Evolutionary conservation across 2,329 filamentous ascomycete species (phyloP), one percentile per base, ranked within the genome.

Genomic region (Epichloe bromicola): DNA sequence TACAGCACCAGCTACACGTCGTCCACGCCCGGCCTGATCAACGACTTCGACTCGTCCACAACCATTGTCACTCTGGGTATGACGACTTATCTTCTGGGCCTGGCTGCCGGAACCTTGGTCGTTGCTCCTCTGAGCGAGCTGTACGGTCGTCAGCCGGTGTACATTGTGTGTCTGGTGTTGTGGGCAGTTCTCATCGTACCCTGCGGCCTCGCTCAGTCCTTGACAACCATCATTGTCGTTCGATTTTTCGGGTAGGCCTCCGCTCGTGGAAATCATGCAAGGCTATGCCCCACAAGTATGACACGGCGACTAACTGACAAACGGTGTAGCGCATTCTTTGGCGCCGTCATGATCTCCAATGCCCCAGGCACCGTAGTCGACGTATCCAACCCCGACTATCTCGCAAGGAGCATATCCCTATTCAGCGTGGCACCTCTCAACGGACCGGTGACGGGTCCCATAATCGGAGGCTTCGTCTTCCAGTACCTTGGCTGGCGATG

Each of bases 401-500:
- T 90, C 15, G 87, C 84, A 41, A 88, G 95, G 67, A 87, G 82
- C 4, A 74, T 95, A 36, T 95, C 88, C 82, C 80, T 76, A 54
- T 56, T 51, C 38, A 46, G 48, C 11, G 81, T 95, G 50, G 89
- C 88, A 0, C 89, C 90, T 0, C 78, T 95, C 64, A 95, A 95
- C 61, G 89, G 85, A 15, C 85, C 74, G 23, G 59, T 60, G 55
- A 60, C 65, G 47, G 62, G 66, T 1, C 56, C 57, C 20, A 51
- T 62, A 1, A 83, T 95, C 36, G 89, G 89, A 20, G 89, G 89
- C 0, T 94, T 95, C 58, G 61, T 68, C 17, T 70, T 61, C 57
- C 74, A 89, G 64, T 81, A 85, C 55, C 71, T 93, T 2, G 88
- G 88, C 11, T 96, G 90, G 90, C 72, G 89, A 33, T 95, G 88